Evolutionary conservation across 306 rosid genomes (phyloP), one percentile per base, ranked within the genome.

Genomic region (Medicago lupulina): DNA sequence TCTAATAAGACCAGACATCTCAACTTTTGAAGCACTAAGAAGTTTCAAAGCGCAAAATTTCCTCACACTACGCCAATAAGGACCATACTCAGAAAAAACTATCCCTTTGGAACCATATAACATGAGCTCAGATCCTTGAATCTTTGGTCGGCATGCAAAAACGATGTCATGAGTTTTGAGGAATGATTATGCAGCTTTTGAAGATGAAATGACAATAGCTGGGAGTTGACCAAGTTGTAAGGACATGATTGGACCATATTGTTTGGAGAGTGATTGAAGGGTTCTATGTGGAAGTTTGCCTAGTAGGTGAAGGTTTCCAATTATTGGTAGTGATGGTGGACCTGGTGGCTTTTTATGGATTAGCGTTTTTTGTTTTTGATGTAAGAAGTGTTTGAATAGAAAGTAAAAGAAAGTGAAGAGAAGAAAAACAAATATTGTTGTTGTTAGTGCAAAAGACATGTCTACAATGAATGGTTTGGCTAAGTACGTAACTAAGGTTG

Each of bases 11-110:
- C 34, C 69, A 70, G 25, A 81, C 21, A 36, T 9, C 9, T 75
- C 77, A 51, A 76, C 18, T 15, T 61, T 81, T 1, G 84, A 61
- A 4, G 81, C 12, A 50, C 44, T 25, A 6, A 84, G 40, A 41
- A 84, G 78, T 6, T 81, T 82, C 2, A 68, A 31, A 0, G 34
- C 47, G 34, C 83, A 73, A 7, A 84, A 3, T 49, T 84, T 84
- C 68, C 74, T 84, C 38, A 81, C 11, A 58, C 49, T 67, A 16
- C 71, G 67, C 71, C 55, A 19, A 47, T 4, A 8, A 58, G 64
- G 64, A 58, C 64, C 34, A 58, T 58, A 58, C 9, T 58, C 64
- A 12, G 16, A 58, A 23, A 58, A 58, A 10, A 1, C 64, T 3
- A 58, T 1, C 64, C 64, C 64, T 58, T 58, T 58, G 0, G 64